Evolutionary conservation across 306 rosid species (phyloP).

Genomic region (Geum urbanum): DNA sequence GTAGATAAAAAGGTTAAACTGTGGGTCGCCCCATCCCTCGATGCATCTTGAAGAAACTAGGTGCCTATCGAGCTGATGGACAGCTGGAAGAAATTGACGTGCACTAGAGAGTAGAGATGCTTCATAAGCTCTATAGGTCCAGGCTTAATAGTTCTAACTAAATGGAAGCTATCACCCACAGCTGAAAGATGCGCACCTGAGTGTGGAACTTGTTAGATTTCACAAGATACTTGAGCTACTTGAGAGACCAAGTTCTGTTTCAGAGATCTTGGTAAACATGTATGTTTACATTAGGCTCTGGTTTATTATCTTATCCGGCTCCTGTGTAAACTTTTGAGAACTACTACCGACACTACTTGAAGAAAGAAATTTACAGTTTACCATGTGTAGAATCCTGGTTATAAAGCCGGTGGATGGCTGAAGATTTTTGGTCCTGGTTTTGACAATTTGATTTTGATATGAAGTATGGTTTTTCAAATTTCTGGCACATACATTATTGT

Average conservation of each 20-base stretch:
- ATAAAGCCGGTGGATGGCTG: not conserved
- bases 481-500: no score
- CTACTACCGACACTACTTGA: not conserved
- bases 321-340: not conserved
- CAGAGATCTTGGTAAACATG: not conserved
- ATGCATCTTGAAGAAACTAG: slow-evolving; percentile 29
- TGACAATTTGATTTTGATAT: not conserved
- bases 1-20: slow-evolving; percentile 91
- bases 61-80: slow-evolving; percentile 1
- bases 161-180: not conserved
- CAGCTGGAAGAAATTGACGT: slow-evolving; percentile 9
- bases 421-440: not conserved
- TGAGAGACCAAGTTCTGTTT: slow-evolving; percentile 1
- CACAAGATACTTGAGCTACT: slow-evolving; percentile 5
- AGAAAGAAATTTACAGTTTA: not conserved
- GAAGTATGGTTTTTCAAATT: not conserved
- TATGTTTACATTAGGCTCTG: not conserved
- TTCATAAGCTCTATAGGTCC: not conserved
- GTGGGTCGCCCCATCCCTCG: slow-evolving; percentile 72
- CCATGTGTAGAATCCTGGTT: not conserved
- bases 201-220: not conserved
- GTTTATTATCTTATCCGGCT: not conserved
- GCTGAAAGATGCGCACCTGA: not conserved
- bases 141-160: not conserved
- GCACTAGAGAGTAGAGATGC: not conserved